Evolutionary conservation across 148 eudicot species (phyloP).

Genomic region (Polygonum maritimum): DNA sequence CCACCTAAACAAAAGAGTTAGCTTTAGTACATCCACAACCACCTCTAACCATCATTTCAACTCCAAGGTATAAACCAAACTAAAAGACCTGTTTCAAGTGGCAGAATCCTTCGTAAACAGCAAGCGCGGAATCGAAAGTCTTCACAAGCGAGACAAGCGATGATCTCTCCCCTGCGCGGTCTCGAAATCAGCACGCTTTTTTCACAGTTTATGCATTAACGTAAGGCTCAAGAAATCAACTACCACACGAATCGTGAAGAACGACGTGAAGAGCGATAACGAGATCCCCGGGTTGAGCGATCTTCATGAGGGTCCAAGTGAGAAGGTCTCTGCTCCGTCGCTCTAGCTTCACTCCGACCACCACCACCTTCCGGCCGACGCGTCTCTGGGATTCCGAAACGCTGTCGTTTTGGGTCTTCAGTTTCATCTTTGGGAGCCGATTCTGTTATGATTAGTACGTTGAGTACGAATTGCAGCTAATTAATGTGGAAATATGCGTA

Average conservation of each 20-base stretch:
- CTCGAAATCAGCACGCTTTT: too few species aligned
- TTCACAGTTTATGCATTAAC: too few species aligned
- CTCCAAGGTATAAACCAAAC: background rate
- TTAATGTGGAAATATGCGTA: background rate
- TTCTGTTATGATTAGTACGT: background rate
- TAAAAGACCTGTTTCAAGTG: slow-evolving; percentile 60
- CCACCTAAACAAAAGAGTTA: slow-evolving; percentile 31
- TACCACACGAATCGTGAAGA: slow-evolving; percentile 16
- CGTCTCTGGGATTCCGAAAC: background rate
- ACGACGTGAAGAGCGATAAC: slow-evolving; percentile 45
- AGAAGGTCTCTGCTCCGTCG: slow-evolving; percentile 37
- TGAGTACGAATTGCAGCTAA: background rate
- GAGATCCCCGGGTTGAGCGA: slow-evolving; percentile 48
- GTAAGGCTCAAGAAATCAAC: background rate
- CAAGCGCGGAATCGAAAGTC: slow-evolving; percentile 60
- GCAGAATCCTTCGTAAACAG: slow-evolving; percentile 81
- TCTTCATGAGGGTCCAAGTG: slow-evolving; percentile 44
- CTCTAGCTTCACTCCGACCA: slow-evolving; percentile 39
- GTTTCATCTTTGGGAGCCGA: background rate
- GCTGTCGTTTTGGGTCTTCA: background rate
- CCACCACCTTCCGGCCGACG: slow-evolving; percentile 15
- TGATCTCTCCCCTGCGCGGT: slow-evolving; percentile 33
- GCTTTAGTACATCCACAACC: background rate
- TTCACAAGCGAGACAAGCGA: slow-evolving; percentile 53
- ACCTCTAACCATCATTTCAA: background rate